Conservation (phyloP, 2,329 filamentous ascomycete species). For the Bipolaris oryzae region DNA sequence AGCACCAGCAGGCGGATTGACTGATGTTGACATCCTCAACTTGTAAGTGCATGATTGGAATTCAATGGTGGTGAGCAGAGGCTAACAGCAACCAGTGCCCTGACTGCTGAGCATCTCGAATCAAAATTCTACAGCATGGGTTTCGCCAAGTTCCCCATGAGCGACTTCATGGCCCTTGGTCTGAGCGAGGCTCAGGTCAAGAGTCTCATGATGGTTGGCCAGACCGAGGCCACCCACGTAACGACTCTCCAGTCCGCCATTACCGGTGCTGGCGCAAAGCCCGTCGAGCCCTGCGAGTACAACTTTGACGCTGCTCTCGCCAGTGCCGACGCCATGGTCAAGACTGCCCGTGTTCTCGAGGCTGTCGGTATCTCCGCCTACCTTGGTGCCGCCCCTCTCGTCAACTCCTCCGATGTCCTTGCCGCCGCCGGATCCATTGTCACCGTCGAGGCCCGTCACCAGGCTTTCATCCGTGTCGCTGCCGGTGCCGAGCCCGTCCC, state of each 20-base stretch:
- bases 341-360: slow-evolving; percentile 72
- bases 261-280: slow-evolving; percentile 65
- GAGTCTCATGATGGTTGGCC: slow-evolving; percentile 66
- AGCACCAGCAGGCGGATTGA: slow-evolving; percentile 44
- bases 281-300: slow-evolving; percentile 73
- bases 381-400: slow-evolving; percentile 71
- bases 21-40: slow-evolving; percentile 60
- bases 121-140: slow-evolving; percentile 73
- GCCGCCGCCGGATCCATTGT: slow-evolving; percentile 72
- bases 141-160: slow-evolving; percentile 68
- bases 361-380: slow-evolving; percentile 75
- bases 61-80: slow-evolving; percentile 22
- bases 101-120: slow-evolving; percentile 78
- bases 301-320: slow-evolving; percentile 67
- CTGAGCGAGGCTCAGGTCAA: slow-evolving; percentile 61
- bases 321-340: slow-evolving; percentile 69
- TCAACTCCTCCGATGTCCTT: slow-evolving; percentile 66
- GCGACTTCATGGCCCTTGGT: slow-evolving; percentile 69
- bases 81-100: slow-evolving; percentile 60
- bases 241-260: slow-evolving; percentile 65
- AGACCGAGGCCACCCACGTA: slow-evolving; percentile 69
- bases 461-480: slow-evolving; percentile 71
- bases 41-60: slow-evolving; percentile 51
- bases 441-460: slow-evolving; percentile 75
- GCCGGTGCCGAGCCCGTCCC: slow-evolving; percentile 65